Evolutionary conservation across 345 rosid genomes (phyloP).

Genomic region (Rhizophora mangle): DNA sequence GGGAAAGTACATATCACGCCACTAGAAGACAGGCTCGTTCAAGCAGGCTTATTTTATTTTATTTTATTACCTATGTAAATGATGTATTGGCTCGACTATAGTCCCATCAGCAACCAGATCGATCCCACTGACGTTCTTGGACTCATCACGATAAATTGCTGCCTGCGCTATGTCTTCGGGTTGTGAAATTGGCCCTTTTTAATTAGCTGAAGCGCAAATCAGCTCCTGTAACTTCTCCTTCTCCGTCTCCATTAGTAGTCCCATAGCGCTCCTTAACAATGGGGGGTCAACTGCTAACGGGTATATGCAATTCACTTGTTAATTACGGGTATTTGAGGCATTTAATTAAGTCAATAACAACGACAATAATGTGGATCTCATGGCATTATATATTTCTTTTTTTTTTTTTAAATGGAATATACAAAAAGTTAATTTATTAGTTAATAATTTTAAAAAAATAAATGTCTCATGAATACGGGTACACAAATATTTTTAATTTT

Average conservation of each 20-base stretch:
- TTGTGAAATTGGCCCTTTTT: constrained; percentile 12
- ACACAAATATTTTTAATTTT: too few species aligned
- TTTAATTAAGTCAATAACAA: too few species aligned
- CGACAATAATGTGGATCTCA: too few species aligned
- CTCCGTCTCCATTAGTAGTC: not conserved
- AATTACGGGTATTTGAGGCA: too few species aligned
- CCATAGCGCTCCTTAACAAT: not conserved
- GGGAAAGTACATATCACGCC: too few species aligned
- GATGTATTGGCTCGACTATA: constrained; percentile 2
- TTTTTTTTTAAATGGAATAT: too few species aligned
- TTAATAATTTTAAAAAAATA: too few species aligned
- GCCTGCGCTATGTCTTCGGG: constrained; percentile 27
- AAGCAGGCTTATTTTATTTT: not conserved
- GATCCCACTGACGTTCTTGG: constrained; percentile 19
- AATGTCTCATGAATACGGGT: too few species aligned
- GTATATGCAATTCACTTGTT: constrained; percentile 23
- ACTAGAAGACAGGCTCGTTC: not conserved
- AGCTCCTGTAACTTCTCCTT: not conserved
- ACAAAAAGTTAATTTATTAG: too few species aligned
- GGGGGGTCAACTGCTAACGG: constrained; percentile 4
- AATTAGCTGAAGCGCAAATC: not conserved
- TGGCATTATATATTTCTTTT: too few species aligned
- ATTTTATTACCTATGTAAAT: not conserved
- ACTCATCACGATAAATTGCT: constrained; percentile 21
- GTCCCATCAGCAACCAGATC: constrained; percentile 19